Evolutionary conservation across 2,329 filamentous ascomycete species (phyloP), one percentile per base, ranked within the genome.

Genomic region (Microsporum ferrugineum): DNA sequence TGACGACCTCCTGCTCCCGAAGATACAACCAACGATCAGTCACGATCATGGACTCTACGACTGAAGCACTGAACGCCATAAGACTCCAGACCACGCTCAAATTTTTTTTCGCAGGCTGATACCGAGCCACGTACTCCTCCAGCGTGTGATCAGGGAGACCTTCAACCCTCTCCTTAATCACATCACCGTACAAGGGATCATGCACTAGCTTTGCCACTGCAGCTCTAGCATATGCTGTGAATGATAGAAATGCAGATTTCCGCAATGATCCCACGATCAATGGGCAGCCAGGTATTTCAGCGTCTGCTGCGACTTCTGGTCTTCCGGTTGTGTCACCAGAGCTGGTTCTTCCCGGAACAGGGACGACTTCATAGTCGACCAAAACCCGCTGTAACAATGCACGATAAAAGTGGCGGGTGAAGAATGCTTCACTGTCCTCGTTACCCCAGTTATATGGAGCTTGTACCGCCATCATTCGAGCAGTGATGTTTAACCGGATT

Each of bases 391-490:
- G 94, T 27, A 97, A 78, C 0, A 97, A 79, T 0, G 94, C 89
- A 51, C 94, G 88, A 77, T 88, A 99, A 74, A 94, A 96, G 73
- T 99, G 94, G 0, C 92, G 83, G 0, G 86, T 89, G 77, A 99
- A 97, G 76, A 97, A 99, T 5, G 79, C 80, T 58, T 91, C 87
- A 71, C 89, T 95, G 63, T 96, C 91, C 33, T 81, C 78, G 29
- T 80, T 78, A 1, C 88, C 88, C 94, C 94, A 99, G 76, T 99
- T 99, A 63, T 86, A 81, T 1, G 94, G 91, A 5, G 94, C 94
- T 76, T 99, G 94, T 57, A 95, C 91, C 2, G 92, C 92, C 92
- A 97, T 96, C 88, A 96, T 96, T 51, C 94, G 84, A 0, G 94
- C 91, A 2, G 94, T 99, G 70, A 97, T 96, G 73, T 99, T 97